Conservation (phyloP, 495 filamentous ascomycete species). For the Pyronema domesticum region DNA sequence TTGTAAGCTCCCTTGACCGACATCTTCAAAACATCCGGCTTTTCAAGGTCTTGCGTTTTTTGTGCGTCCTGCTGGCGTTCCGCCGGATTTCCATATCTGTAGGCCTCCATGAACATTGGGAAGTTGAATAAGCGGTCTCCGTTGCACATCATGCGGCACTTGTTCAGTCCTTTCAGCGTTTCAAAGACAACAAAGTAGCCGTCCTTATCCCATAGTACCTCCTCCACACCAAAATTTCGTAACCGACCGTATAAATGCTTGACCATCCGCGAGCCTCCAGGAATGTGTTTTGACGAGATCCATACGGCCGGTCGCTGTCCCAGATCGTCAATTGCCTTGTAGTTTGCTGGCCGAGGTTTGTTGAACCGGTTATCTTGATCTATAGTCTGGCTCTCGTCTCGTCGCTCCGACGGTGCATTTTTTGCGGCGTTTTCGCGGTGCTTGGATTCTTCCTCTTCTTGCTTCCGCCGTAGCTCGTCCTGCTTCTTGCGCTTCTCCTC, state of each 20-base stretch:
- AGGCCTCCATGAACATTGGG: slow-evolving; percentile 76
- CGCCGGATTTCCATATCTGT: slow-evolving; percentile 40
- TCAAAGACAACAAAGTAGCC: slow-evolving; percentile 86
- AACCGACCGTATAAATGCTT: slow-evolving; percentile 74
- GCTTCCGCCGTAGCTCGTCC: slow-evolving; percentile 26
- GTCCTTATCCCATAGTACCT: slow-evolving; percentile 60
- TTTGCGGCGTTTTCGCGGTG: slow-evolving; percentile 16
- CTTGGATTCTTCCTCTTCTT: not conserved
- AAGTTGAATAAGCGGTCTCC: slow-evolving; percentile 75
- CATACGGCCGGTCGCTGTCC: slow-evolving; percentile 84
- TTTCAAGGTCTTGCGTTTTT: slow-evolving; percentile 33
- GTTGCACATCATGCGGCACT: slow-evolving; percentile 56
- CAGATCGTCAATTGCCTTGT: slow-evolving; percentile 39
- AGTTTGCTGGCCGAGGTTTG: slow-evolving; percentile 20
- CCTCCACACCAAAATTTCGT: slow-evolving; percentile 55
- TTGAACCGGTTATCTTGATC: slow-evolving; percentile 10
- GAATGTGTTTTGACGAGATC: slow-evolving; percentile 67
- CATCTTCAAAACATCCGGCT: slow-evolving; percentile 71
- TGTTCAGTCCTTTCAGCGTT: slow-evolving; percentile 61
- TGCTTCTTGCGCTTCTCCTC: slow-evolving; percentile 43
- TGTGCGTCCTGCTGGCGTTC: slow-evolving; percentile 20
- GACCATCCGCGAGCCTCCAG: slow-evolving; percentile 66
- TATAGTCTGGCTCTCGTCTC: slow-evolving; percentile 16
- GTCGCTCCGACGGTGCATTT: not conserved
- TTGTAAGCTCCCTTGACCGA: slow-evolving; percentile 56